Base-by-base conservation (phyloP, 2,329 filamentous ascomycete species). In the Penicillium nordicum region DNA sequence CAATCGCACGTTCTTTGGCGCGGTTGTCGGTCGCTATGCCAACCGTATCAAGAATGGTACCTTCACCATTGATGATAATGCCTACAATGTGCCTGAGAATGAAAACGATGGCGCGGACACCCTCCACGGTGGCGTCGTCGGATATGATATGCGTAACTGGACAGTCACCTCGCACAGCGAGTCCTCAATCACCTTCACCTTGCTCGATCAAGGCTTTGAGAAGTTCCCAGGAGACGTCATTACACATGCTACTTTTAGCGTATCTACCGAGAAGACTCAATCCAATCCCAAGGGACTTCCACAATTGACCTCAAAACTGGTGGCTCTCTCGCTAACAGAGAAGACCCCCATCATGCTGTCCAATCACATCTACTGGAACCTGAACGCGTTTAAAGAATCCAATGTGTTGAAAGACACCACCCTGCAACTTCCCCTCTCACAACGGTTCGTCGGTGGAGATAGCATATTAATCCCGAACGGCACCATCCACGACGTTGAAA, bases 381-480 rank as follows among this genome's bases (percentile, higher is more conserved):
- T 80, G 56, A 79, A 79, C 61, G 78, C 72, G 1, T 80, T 80
- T 68, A 74, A 78, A 55, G 67, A 74, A 27, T 55, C 68, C 4
- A 76, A 69, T 29, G 68, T 80, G 50, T 63, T 80, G 16, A 70
- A 80, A 8, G 67, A 79, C 45, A 79, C 76, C 14, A 72, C 64
- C 38, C 58, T 80, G 42, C 75, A 78, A 42, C 67, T 80, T 62
- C 78, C 79, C 5, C 70, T 79, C 30, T 75, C 78, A 8, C 64
- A 67, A 27, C 78, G 80, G 45, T 76, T 74, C 58, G 73, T 82
- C 55, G 73, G 67, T 16, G 72, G 75, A 11, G 79, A 82, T 72
- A 82, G 80, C 58, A 89, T 90, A 57, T 78, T 90, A 16, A 87
- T 92, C 54, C 89, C 89, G 0, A 91, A 87, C 0, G 89, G 89